Conservation (phyloP, 1,139 yeast species). For the Suzukiozyma palmioleophila region DNA sequence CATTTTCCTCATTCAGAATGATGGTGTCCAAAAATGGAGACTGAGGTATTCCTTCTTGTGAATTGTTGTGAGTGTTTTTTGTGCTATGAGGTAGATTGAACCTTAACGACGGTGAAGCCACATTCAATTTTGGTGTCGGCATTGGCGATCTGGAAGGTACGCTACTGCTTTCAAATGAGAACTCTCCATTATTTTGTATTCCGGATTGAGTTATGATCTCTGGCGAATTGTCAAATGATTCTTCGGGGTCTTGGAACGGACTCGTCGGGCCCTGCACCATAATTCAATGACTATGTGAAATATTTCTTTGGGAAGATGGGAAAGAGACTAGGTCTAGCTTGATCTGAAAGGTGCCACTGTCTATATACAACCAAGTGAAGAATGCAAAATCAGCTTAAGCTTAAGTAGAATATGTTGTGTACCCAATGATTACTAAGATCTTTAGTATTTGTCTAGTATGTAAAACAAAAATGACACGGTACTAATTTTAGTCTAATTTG, state of each 20-base stretch:
- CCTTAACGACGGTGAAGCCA: constrained; percentile 19
- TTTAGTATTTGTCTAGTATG: too few relatives aligned
- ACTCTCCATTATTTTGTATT: constrained; percentile 7
- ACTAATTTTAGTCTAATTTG: too few relatives aligned
- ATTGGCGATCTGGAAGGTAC: constrained; percentile 13
- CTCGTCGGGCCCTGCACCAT: constrained; percentile 7
- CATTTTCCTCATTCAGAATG: background rate
- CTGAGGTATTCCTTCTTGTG: background rate
- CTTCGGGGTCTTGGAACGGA: constrained; percentile 13
- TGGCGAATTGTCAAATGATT: constrained; percentile 5
- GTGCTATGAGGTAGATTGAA: constrained; percentile 18
- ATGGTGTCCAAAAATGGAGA: constrained; percentile 13
- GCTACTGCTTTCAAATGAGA: constrained; percentile 10
- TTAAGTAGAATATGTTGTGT: too few relatives aligned
- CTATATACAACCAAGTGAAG: too few relatives aligned
- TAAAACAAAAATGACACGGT: too few relatives aligned
- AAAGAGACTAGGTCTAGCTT: too few relatives aligned
- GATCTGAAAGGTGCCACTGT: too few relatives aligned
- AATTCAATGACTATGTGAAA: background rate
- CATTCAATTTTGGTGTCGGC: constrained; percentile 27
- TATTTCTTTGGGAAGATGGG: too few relatives aligned
- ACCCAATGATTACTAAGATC: too few relatives aligned
- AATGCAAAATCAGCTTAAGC: too few relatives aligned
- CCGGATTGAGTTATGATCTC: background rate
- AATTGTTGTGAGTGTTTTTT: constrained; percentile 1